Base-by-base conservation (phyloP, 2,329 filamentous ascomycete species). In the Stachybotrys echinatus region DNA sequence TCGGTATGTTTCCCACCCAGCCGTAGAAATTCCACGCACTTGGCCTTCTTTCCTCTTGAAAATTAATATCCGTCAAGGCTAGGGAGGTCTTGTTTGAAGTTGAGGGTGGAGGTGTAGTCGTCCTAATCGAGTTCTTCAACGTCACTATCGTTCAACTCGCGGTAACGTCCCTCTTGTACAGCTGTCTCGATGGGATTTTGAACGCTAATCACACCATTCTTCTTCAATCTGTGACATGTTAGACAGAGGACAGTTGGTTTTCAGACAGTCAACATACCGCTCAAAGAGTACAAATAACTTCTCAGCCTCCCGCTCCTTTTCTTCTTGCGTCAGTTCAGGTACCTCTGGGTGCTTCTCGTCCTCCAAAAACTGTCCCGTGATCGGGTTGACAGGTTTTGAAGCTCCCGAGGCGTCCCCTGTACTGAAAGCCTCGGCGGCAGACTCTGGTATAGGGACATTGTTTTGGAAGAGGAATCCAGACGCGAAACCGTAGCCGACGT, bases 401-500 rank as follows among this genome's bases (percentile, higher is more conserved):
- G 57, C 54, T 14, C 67, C 58, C 56, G 61, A 23, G 48, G 58
- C n/a, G 37, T 61, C 55, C 21, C 49, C 50, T 46, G 65, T 62
- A 52, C 61, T 65, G 51, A 67, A 64, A 12, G 59, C 62, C 57
- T 85, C 79, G 10, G 83, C 70, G 1, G 84, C 80, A 49, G 77
- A 84, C 51, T 84, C 76, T 0, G 91, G 89, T 20, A 96, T 75
- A 0, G 85, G 77, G 12, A 97, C 83, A 49, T 94, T 89, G 54
- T 92, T 88, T 54, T 88, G 86, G 71, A 92, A 86, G 17, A 99
- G 73, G 64, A 94, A 96, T 0, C 94, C 94, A 0, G 91, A 89
- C 1, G 94, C 94, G 62, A 89, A 96, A 0, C 94, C 94, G 63
- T 96, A 99, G 0, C 94, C 94, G 12, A 99, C 89, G 58, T 96